Percentiles rank a stretch among this genome's conserved stretches.
phyloP scores from a whole-genome alignment of 805 yeast species.

The Pichia rugopelliculosa region DNA sequence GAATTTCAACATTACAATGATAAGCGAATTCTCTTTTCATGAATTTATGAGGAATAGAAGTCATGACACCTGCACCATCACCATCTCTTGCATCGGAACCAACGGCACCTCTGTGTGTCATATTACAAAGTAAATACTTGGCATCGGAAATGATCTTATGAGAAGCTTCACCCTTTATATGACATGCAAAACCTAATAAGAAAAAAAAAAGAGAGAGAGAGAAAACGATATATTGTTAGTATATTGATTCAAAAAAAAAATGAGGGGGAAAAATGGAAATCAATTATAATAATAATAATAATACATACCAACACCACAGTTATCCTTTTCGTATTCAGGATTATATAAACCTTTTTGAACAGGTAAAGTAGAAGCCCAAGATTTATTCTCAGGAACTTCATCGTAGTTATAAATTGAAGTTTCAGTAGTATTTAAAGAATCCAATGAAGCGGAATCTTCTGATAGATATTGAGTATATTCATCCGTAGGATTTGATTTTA shows the following conservation, averaged over 20 bases:
- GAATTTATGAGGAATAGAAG: constrained; percentile 86
- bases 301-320: constrained; percentile 80
- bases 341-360: constrained; percentile 83
- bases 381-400: constrained; percentile 66
- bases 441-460: background rate
- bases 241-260: background rate
- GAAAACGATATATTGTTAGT: background rate
- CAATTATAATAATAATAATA: background rate
- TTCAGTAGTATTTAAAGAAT: background rate
- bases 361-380: constrained; percentile 92
- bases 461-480: constrained; percentile 18
- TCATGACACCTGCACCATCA: constrained; percentile 97
- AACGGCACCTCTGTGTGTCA: constrained; percentile 99
- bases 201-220: background rate
- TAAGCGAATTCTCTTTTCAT: constrained; percentile 77
- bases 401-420: constrained; percentile 53
- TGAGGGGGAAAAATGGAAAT: background rate
- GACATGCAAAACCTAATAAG: constrained; percentile 67
- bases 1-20: constrained; percentile 59
- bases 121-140: constrained; percentile 77
- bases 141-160: constrained; percentile 95
- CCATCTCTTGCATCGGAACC: constrained; percentile 95
- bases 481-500: constrained; percentile 23
- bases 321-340: constrained; percentile 91
- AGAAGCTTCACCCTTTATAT: constrained; percentile 78